Conservation (phyloP, 345 rosid genomes). For the Sonneratia alba region DNA sequence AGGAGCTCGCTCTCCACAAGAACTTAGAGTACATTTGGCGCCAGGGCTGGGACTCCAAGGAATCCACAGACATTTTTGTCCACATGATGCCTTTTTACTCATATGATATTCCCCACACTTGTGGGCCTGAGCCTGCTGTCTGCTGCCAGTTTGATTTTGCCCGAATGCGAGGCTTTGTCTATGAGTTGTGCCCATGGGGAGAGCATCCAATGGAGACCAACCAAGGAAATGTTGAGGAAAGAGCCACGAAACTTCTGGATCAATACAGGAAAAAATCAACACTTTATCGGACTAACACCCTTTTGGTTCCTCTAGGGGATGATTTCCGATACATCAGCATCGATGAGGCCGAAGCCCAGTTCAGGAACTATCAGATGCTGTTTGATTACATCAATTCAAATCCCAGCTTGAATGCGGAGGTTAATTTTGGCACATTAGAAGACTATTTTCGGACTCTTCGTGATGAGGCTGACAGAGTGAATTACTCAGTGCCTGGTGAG, state of each 20-base stretch:
- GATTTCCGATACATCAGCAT: conserved; percentile 77
- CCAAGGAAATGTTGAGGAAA: conserved; percentile 77
- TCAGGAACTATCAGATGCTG: conserved; percentile 75
- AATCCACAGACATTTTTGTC: conserved; percentile 86
- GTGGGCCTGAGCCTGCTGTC: conserved; percentile 98
- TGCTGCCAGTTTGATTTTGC: conserved; percentile 99
- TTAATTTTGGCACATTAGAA: conserved; percentile 81
- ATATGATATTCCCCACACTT: conserved; percentile 93
- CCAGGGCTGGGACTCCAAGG: conserved; percentile 91
- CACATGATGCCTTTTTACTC: conserved; percentile 99
- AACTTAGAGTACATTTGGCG: conserved; percentile 94
- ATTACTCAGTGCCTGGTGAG: conserved; percentile 77
- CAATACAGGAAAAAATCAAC: conserved; percentile 94
- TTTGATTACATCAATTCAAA: conserved; percentile 88
- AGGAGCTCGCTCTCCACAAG: conserved; percentile 82
- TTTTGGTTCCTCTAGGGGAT: conserved; percentile 95
- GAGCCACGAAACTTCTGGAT: conserved; percentile 70
- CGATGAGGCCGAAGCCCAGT: conserved; percentile 94
- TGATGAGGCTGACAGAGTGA: conserved; percentile 77
- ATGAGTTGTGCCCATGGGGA: conserved; percentile 86
- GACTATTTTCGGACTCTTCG: conserved; percentile 76
- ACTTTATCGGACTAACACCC: conserved; percentile 76
- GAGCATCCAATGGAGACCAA: conserved; percentile 65
- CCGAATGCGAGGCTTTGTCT: conserved; percentile 41
- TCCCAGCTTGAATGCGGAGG: conserved; percentile 79